Base-by-base conservation (phyloP, 2,329 filamentous ascomycete species). In the Colletotrichum lini region DNA sequence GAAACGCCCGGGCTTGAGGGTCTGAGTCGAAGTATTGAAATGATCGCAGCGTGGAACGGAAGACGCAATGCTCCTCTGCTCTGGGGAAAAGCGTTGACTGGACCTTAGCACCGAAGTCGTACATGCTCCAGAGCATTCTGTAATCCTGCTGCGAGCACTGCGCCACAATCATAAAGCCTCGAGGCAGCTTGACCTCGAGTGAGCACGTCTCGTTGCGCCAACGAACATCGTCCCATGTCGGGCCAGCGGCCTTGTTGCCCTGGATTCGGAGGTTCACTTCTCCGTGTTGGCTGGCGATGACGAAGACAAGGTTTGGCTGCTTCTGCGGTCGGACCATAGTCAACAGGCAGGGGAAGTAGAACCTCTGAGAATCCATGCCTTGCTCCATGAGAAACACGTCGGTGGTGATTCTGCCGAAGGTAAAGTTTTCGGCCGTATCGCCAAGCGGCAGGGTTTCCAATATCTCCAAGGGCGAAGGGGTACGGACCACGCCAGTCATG, bases 1-100 rank as follows among this genome's bases (percentile, higher is more conserved):
- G 94, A 78, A 98, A 98, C 1, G 89, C 86, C 69, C 90, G 88
- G 16, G 92, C 87, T 70, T 93, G 87, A n/a, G 90, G 84, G 75
- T 90, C 88, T 1, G 91, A 87, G 77, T 97, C 94, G 77, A 94
- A 92, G 78, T 96, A 96, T 76, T 96, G 93, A 74, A 97, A 94
- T 35, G 91, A 89, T 54, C 90, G 89, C 10, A 98, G 83, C 1
- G 89, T 91, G 9, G 89, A 87, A 76, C 92, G 90, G 78, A 94
- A 94, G 2, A 93, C 85, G 67, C 92, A 81, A 2, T 85, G 85
- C 81, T 98, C 95, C 63, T 94, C 92, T 40, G 86, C 85, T 50
- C 90, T 88, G 8, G 91, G 90, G 45, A 90, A 90, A 52, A 97
- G 85, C 62, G 90, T 93, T 35, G 87, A 86, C 77, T 95, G 92